Base-by-base conservation (phyloP, 2,329 filamentous ascomycete genomes). In the Penicillium sp. region DNA sequence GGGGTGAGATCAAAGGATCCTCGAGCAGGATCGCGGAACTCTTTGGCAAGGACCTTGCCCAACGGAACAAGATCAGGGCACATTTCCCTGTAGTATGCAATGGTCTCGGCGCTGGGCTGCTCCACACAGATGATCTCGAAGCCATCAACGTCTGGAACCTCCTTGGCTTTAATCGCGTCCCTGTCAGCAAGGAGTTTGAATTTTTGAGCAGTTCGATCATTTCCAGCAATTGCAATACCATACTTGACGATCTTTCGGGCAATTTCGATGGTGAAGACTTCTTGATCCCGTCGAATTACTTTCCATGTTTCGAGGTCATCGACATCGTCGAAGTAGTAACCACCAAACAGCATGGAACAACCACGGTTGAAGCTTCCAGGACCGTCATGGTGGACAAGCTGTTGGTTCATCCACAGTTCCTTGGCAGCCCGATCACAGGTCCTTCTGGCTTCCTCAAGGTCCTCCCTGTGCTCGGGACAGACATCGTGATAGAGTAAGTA, bases 401-500 rank as follows among this genome's bases (percentile, higher is more conserved):
- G 67, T 6, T 78, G 73, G 34, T 86, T 78, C 48, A 81, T 78
- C 58, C 82, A 82, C 34, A 94, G 78, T 71, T 97, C 90, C 1
- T 75, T 66, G 3, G 84, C 79, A 1, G 89, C 90, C 13, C 78
- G 67, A 18, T 85, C 80, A 64, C 91, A 96, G 27, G 93, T 70
- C 1, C 70, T 70, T 7, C 87, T 77, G 0, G 92, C 91, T 0
- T 79, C 76, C 14, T 82, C 74, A 54, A 97, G 79, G 59, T 93
- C 83, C 0, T 80, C 76, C 0, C 73, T 78, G 67, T 92, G 89
- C 70, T 97, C 94, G 0, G 89, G 87, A 65, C 91, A 96, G 14
- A 95, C 93, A 35, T 89, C 83, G 67, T 97, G 92, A 56, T 88
- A 83, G 9, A 92, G 78, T 0, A 97, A 78, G 62, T 97, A 99